phyloP scores from a whole-genome alignment of 2,329 filamentous ascomycete genomes.

The Aspergillus luchuensis region DNA sequence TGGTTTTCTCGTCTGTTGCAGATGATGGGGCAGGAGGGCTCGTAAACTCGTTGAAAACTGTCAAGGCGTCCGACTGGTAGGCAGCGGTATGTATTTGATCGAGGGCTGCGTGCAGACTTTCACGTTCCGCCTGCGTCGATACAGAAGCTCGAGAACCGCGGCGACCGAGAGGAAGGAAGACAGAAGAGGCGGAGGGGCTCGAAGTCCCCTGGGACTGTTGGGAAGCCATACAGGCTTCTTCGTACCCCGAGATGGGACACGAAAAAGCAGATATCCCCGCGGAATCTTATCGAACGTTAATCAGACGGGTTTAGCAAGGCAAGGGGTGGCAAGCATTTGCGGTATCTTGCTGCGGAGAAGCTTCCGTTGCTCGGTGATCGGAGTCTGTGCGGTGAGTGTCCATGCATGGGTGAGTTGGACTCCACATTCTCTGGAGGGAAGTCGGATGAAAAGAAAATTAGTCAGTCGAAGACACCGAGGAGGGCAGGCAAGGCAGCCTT shows the following conservation, averaged over 20 bases:
- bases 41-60: slow-evolving; percentile 91
- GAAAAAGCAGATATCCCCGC: not conserved
- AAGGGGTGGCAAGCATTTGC: slow-evolving; percentile 19
- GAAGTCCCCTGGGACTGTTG: slow-evolving; percentile 40
- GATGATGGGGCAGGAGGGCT: slow-evolving; percentile 62
- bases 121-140: slow-evolving; percentile 64
- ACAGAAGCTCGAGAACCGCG: slow-evolving; percentile 55
- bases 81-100: slow-evolving; percentile 87
- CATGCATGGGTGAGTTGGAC: slow-evolving; percentile 15
- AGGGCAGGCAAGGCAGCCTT: slow-evolving; percentile 5
- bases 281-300: slow-evolving; percentile 1
- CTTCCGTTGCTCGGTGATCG: slow-evolving; percentile 17
- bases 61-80: slow-evolving; percentile 80
- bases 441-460: not conserved
- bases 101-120: slow-evolving; percentile 73
- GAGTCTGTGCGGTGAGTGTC: slow-evolving; percentile 17
- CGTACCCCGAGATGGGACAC: slow-evolving; percentile 8
- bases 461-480: not conserved
- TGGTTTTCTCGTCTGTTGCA: slow-evolving; percentile 67
- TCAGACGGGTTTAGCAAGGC: slow-evolving; percentile 14
- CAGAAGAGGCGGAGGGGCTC: slow-evolving; percentile 49
- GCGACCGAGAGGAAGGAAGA: slow-evolving; percentile 48
- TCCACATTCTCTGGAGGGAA: slow-evolving; percentile 18
- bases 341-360: slow-evolving; percentile 20
- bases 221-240: slow-evolving; percentile 36